Conservation (phyloP, 495 filamentous ascomycete species). For the Xylaria curta region DNA sequence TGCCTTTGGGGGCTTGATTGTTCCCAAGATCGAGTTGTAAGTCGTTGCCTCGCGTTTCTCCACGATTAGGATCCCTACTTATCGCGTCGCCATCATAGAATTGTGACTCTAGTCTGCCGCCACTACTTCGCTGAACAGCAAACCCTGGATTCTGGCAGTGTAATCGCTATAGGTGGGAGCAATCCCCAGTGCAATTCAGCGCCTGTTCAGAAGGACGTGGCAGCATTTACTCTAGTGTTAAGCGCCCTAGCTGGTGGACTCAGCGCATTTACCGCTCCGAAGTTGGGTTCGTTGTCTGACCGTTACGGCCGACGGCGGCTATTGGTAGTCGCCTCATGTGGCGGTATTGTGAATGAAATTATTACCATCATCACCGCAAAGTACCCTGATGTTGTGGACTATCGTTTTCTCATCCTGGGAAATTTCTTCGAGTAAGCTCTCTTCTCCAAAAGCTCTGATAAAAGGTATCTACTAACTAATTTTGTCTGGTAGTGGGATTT, state of each 20-base stretch:
- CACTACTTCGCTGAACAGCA: slow-evolving; percentile 73
- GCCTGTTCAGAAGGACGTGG: slow-evolving; percentile 74
- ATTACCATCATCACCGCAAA: slow-evolving; percentile 78
- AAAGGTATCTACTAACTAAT: slow-evolving; percentile 9
- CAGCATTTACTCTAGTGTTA: slow-evolving; percentile 77
- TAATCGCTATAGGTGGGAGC: slow-evolving; percentile 66
- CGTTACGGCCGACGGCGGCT: slow-evolving; percentile 79
- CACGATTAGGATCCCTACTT: slow-evolving; percentile 19
- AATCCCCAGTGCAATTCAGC: slow-evolving; percentile 75
- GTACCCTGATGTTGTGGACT: slow-evolving; percentile 71
- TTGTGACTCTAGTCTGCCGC: slow-evolving; percentile 79
- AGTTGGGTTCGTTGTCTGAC: slow-evolving; percentile 85
- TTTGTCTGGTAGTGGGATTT: slow-evolving; percentile 58
- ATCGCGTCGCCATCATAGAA: slow-evolving; percentile 45
- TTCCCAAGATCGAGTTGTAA: slow-evolving; percentile 77
- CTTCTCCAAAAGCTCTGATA: not conserved
- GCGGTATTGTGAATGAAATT: slow-evolving; percentile 71
- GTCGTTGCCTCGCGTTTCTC: slow-evolving; percentile 18
- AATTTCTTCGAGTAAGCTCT: slow-evolving; percentile 64
- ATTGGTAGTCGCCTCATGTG: slow-evolving; percentile 70
- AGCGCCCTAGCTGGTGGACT: slow-evolving; percentile 74
- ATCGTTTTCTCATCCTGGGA: slow-evolving; percentile 77
- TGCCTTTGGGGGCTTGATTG: slow-evolving; percentile 81
- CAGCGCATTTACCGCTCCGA: slow-evolving; percentile 77
- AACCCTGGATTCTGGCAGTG: slow-evolving; percentile 61